phyloP scores from a whole-genome alignment of 768 basidiomycete genomes.

The Dentipellis sp. region DNA sequence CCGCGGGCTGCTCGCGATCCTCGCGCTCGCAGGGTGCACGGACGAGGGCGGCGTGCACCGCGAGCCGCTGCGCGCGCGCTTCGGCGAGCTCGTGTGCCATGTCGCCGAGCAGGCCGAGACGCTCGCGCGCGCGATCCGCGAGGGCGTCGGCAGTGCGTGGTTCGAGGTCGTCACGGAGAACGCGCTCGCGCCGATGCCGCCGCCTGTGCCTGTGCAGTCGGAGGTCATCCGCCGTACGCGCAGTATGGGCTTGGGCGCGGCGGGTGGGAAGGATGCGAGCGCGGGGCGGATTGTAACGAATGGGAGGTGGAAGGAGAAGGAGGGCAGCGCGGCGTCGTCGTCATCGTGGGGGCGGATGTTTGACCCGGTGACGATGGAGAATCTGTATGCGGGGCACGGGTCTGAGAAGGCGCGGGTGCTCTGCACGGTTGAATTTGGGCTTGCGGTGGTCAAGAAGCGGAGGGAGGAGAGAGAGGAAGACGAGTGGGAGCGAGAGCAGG shows the following conservation, averaged over 20 bases:
- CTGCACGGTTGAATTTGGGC: constrained; percentile 11
- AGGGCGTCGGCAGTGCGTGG: constrained; percentile 24
- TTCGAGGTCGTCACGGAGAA: constrained; percentile 19
- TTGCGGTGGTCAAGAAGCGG: constrained; percentile 10
- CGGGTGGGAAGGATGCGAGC: not conserved
- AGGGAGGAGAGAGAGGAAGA: constrained; percentile 4
- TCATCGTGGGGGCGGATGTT: constrained; percentile 3
- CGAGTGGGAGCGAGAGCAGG: constrained; percentile 1
- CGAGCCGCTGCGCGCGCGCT: constrained; percentile 21
- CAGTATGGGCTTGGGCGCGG: too few relatives aligned
- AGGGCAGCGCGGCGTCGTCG: too few relatives aligned
- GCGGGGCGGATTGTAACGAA: not conserved
- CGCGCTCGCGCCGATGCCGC: not conserved
- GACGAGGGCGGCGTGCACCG: constrained; percentile 20
- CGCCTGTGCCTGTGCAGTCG: not conserved
- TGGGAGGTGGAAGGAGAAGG: constrained; percentile 1
- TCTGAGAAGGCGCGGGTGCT: constrained; percentile 10
- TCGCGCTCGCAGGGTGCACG: constrained; percentile 22
- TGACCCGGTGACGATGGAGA: constrained; percentile 10
- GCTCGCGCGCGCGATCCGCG: constrained; percentile 20
- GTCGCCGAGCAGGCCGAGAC: constrained; percentile 20
- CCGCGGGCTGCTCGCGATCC: constrained; percentile 24
- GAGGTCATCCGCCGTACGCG: not conserved
- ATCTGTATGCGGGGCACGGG: constrained; percentile 13
- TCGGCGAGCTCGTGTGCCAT: constrained; percentile 19